Percentiles rank a stretch among this genome's conserved stretches.
Evolutionary conservation across 108 stramenopile genomes (phyloP).

Genomic region (Stephanodiscus minutulus): DNA sequence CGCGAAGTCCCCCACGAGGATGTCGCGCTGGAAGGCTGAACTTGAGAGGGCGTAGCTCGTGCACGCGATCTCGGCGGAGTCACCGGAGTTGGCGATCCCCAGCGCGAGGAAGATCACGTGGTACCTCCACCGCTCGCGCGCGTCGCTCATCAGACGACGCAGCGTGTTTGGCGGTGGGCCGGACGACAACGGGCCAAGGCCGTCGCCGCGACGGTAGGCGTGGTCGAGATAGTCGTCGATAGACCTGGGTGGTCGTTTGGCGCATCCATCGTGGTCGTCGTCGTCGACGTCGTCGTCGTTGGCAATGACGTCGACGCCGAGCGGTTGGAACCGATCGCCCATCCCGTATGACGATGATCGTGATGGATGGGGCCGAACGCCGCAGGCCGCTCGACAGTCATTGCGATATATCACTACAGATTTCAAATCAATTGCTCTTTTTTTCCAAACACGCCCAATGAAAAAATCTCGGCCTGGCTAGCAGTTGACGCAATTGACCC

Average conservation of each 20-base stretch:
- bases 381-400: background rate
- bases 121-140: conserved; percentile 56
- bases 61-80: conserved; percentile 43
- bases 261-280: background rate
- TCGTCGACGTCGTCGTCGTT: no score
- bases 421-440: no score
- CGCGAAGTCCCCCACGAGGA: conserved; percentile 31
- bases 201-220: conserved; percentile 11
- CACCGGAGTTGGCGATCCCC: conserved; percentile 40
- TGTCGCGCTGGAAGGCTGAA: conserved; percentile 27
- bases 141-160: background rate
- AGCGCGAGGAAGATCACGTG: conserved; percentile 57
- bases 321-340: conserved; percentile 1
- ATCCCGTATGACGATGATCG: background rate
- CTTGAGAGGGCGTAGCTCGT: conserved; percentile 24
- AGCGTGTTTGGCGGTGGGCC: background rate
- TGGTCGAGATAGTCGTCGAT: conserved; percentile 33
- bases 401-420: no score
- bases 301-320: background rate
- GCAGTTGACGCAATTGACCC: no score
- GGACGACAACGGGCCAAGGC: background rate
- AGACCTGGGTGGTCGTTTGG: conserved; percentile 16
- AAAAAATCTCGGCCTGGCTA: no score
- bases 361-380: background rate
- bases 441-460: no score